Evolutionary conservation across 441 rosid genomes (phyloP).

Genomic region (Macaranga tanarius): DNA sequence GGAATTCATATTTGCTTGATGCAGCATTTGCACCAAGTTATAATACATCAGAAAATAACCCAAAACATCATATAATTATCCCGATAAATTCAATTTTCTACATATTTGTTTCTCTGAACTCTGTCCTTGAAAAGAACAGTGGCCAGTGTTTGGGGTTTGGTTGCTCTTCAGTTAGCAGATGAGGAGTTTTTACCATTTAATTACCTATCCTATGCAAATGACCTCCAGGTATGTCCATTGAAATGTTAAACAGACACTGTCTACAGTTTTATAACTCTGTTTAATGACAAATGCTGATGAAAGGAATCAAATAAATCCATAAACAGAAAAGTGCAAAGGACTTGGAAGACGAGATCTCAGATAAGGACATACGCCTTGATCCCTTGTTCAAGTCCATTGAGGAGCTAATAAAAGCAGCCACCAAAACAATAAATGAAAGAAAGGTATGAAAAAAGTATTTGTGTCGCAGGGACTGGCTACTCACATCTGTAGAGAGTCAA

Average conservation of each 20-base stretch:
- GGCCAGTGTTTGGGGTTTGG: slow-evolving; percentile 75
- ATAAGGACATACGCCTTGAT: slow-evolving; percentile 39
- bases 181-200: slow-evolving; percentile 72
- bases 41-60: not conserved
- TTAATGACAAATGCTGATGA: slow-evolving; percentile 10
- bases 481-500: not conserved
- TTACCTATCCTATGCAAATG: slow-evolving; percentile 63
- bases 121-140: slow-evolving; percentile 25
- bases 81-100: not conserved
- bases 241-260: slow-evolving; percentile 4
- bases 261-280: not conserved
- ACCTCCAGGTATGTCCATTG: slow-evolving; percentile 55
- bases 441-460: slow-evolving; percentile 38
- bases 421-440: slow-evolving; percentile 45
- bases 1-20: not conserved
- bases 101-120: not conserved
- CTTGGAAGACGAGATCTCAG: slow-evolving; percentile 45
- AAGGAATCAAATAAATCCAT: slow-evolving; percentile 21
- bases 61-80: not conserved
- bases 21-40: not conserved
- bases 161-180: slow-evolving; percentile 78
- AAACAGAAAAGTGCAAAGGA: slow-evolving; percentile 52
- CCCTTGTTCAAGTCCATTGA: slow-evolving; percentile 60
- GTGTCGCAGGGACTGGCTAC: slow-evolving; percentile 16
- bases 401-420: slow-evolving; percentile 56